phyloP scores from a whole-genome alignment of 768 basidiomycete genomes.

The Mycena pura region DNA sequence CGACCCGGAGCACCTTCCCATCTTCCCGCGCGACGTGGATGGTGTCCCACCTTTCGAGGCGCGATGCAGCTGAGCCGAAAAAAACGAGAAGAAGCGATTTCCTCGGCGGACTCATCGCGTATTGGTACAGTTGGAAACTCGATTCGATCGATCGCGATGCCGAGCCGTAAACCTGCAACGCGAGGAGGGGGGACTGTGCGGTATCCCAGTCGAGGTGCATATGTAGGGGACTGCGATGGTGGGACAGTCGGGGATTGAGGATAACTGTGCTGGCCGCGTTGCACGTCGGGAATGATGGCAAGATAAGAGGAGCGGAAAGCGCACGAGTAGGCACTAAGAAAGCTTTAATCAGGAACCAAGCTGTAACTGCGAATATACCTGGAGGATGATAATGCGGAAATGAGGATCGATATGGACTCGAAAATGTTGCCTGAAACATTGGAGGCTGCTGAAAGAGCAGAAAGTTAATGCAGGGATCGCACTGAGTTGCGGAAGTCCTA shows the following conservation, averaged over 20 bases:
- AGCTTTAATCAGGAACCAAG: too few species aligned
- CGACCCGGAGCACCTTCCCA: not conserved
- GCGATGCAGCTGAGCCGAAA: not conserved
- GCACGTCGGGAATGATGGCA: too few species aligned
- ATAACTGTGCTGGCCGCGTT: too few species aligned
- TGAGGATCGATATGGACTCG: too few species aligned
- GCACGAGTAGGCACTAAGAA: too few species aligned
- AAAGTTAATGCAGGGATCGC: too few species aligned
- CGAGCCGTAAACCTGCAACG: not conserved
- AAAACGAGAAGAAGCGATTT: not conserved
- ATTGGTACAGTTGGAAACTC: not conserved
- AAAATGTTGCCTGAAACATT: too few species aligned
- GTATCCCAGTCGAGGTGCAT: slow-evolving; percentile 3
- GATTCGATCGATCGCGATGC: not conserved
- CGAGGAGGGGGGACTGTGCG: not conserved
- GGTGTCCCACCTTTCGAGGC: not conserved
- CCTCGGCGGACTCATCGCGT: not conserved
- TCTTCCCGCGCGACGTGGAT: slow-evolving; percentile 7
- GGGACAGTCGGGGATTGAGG: not conserved
- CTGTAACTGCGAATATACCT: too few species aligned
- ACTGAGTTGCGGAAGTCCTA: too few species aligned
- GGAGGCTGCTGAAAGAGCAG: too few species aligned
- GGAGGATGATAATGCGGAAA: too few species aligned
- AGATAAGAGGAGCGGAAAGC: too few species aligned
- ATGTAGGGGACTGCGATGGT: not conserved